Conservation (phyloP, 202 grass and related monocot genomes). For the Zizania palustris region DNA sequence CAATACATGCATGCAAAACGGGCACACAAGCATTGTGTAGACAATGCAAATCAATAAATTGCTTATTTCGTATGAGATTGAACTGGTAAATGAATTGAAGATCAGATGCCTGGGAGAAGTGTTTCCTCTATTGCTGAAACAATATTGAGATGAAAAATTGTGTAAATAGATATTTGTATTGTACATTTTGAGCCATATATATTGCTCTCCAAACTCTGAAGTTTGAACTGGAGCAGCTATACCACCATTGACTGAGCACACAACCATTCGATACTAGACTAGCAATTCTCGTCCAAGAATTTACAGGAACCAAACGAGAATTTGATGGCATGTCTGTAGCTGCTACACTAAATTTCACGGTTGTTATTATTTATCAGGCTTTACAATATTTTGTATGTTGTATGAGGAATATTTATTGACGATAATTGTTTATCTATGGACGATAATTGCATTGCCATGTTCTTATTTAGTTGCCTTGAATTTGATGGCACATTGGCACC, state of each 20-base stretch:
- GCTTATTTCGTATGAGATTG: neutral
- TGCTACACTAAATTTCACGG: too few species aligned
- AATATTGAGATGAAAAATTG: conserved; percentile 17
- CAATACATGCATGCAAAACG: conserved; percentile 66
- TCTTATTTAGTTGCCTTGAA: too few species aligned
- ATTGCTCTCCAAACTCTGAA: neutral
- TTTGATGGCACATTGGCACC: too few species aligned
- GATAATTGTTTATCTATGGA: too few species aligned
- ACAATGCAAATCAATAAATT: conserved; percentile 10
- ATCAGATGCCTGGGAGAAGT: neutral
- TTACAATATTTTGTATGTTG: too few species aligned
- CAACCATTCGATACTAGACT: neutral
- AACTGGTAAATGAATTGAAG: conserved; percentile 8
- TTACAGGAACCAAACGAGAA: neutral
- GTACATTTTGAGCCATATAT: conserved; percentile 25
- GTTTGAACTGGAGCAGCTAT: neutral
- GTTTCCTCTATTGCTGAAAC: too few species aligned
- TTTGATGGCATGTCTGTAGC: too few species aligned
- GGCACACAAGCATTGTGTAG: conserved; percentile 27
- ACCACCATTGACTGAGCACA: neutral
- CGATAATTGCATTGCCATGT: too few species aligned
- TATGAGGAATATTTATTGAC: too few species aligned
- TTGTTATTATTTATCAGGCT: too few species aligned
- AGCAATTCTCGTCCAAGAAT: neutral
- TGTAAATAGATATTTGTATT: neutral